These are phyloP conservation scores for Bacidia gigantensis DNA, from an alignment of 495 filamentous ascomycete species.

Conservation along the genomic window DNA sequence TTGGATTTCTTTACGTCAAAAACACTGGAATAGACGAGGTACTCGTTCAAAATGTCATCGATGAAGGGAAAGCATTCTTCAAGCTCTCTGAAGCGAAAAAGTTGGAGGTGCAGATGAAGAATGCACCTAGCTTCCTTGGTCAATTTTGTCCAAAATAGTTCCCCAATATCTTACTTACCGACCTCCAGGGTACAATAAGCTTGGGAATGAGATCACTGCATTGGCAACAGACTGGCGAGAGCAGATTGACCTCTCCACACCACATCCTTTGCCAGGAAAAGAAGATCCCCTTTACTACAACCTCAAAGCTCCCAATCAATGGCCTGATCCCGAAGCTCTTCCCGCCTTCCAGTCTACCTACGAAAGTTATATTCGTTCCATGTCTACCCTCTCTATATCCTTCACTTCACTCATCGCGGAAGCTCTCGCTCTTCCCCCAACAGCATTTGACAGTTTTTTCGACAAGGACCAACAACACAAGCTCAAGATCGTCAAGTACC, in stretches of 20 bases:
- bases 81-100: slow-evolving; percentile 72
- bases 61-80: slow-evolving; percentile 62
- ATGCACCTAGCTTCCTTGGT: slow-evolving; percentile 45
- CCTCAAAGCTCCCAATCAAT: slow-evolving; percentile 42
- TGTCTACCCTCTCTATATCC: slow-evolving; percentile 52
- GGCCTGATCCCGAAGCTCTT: slow-evolving; percentile 56
- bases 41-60: slow-evolving; percentile 52
- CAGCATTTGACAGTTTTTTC: slow-evolving; percentile 72
- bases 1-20: slow-evolving; percentile 85
- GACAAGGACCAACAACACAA: slow-evolving; percentile 75
- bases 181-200: slow-evolving; percentile 30
- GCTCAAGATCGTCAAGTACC: slow-evolving; percentile 86
- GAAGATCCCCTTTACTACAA: slow-evolving; percentile 17
- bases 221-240: slow-evolving; percentile 46
- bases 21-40: slow-evolving; percentile 63
- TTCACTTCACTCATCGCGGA: slow-evolving; percentile 84
- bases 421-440: slow-evolving; percentile 57
- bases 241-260: slow-evolving; percentile 72
- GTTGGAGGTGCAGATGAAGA: slow-evolving; percentile 81
- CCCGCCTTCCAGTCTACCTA: slow-evolving; percentile 59
- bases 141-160: not conserved
- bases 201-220: slow-evolving; percentile 36
- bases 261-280: slow-evolving; percentile 17
- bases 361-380: slow-evolving; percentile 59
- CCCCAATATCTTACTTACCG: not conserved